A percentile compares a stretch with the other conserved stretches of the same genome.
These are phyloP conservation scores for Penicillium fuscoglaucum DNA, from an alignment of 2,329 filamentous ascomycete species.

Conservation along the genomic window DNA sequence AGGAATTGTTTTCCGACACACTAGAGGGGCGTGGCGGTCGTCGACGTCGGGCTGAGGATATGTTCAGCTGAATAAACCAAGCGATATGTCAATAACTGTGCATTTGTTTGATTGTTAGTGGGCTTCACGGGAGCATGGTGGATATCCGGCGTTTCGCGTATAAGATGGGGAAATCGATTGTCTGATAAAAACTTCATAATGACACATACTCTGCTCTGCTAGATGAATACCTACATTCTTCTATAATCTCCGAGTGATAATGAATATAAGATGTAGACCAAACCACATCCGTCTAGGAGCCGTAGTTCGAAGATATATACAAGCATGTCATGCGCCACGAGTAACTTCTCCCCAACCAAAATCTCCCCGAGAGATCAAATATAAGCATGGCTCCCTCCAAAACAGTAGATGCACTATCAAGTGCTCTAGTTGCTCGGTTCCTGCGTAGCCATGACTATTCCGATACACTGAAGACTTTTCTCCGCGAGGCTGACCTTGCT, in stretches of 20 bases:
- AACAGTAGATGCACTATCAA: conserved; percentile 28
- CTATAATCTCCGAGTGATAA: neutral
- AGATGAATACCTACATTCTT: neutral
- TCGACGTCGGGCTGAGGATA: conserved; percentile 69
- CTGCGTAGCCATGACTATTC: conserved; percentile 45
- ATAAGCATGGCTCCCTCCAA: conserved; percentile 18
- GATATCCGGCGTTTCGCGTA: conserved; percentile 19
- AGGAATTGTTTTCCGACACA: conserved; percentile 67
- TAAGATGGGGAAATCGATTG: conserved; percentile 8
- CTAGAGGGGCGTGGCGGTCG: conserved; percentile 58
- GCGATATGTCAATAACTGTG: neutral
- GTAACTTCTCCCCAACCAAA: neutral
- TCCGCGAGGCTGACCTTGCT: conserved; percentile 57
- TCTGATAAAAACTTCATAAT: conserved; percentile 15
- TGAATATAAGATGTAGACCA: neutral
- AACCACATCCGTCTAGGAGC: neutral
- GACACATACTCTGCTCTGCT: conserved; percentile 15
- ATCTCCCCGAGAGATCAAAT: neutral
- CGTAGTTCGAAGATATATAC: neutral
- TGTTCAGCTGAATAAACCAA: conserved; percentile 58
- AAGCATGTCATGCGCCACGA: neutral
- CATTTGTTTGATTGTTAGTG: conserved; percentile 2
- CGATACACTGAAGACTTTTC: conserved; percentile 59
- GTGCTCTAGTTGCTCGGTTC: conserved; percentile 46
- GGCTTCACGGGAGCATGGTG: conserved; percentile 14